A percentile compares a stretch with the other conserved stretches of the same genome.
phyloP scores from a whole-genome alignment of 192 early-diverging fungal genomes.

The Backusella morwellensis region DNA sequence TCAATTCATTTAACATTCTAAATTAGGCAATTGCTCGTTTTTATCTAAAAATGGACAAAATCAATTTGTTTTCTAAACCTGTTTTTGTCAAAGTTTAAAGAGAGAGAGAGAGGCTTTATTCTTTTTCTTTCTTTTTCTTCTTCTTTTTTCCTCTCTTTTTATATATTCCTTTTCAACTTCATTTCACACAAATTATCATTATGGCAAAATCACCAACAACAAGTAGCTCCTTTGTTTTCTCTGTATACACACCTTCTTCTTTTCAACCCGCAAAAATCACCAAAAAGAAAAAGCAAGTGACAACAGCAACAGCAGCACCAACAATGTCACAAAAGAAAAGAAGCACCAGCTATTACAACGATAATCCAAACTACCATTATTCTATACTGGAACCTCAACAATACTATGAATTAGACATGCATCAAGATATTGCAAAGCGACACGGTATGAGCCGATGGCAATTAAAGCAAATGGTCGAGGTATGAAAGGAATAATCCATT shows the following conservation, averaged over 20 bases:
- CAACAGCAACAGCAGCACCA: not conserved
- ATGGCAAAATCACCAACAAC: not conserved
- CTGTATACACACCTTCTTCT: not conserved
- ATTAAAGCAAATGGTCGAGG: slow-evolving; percentile 2
- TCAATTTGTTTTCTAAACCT: slow-evolving; percentile 1
- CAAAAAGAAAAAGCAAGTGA: not conserved
- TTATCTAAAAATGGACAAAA: slow-evolving; percentile 5
- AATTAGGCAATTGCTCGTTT: slow-evolving; percentile 1
- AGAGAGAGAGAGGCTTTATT: not conserved
- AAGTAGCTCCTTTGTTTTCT: not conserved
- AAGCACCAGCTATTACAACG: not conserved
- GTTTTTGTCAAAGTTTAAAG: slow-evolving; percentile 9
- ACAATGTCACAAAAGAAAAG: not conserved
- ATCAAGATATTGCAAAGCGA: not conserved
- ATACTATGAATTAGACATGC: not conserved
- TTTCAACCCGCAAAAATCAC: slow-evolving; percentile 2
- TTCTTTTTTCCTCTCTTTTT: not conserved
- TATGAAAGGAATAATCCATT: not conserved
- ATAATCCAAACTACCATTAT: not conserved
- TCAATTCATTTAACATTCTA: not conserved
- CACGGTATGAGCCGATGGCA: slow-evolving; percentile 5
- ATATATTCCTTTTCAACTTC: not conserved
- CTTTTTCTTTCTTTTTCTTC: not conserved
- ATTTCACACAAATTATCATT: not conserved
- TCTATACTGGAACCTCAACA: not conserved